Percentiles rank a stretch among this genome's conserved stretches.
Conservation (phyloP, 2,329 filamentous ascomycete genomes). For the Hansfordia pulvinata region DNA sequence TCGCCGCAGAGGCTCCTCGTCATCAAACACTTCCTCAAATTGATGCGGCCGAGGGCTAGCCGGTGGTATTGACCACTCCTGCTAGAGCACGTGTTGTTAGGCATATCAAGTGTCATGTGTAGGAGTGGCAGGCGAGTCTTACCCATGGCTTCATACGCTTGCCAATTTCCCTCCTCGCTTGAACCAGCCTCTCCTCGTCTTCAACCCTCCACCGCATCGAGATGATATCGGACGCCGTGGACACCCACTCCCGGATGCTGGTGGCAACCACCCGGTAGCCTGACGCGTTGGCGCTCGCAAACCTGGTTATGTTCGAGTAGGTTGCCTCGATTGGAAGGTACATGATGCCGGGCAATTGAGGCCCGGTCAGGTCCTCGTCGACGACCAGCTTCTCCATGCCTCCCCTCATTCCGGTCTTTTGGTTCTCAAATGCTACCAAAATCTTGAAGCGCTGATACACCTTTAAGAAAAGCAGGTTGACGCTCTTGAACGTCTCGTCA, state of each 20-base stretch:
- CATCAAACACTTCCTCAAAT: too few relatives aligned
- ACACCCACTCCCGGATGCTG: constrained; percentile 35
- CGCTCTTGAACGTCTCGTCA: constrained; percentile 61
- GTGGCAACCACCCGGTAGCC: constrained; percentile 44
- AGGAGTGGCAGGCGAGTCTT: too few relatives aligned
- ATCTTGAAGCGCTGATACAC: constrained; percentile 59
- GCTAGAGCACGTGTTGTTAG: too few relatives aligned
- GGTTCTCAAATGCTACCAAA: constrained; percentile 65
- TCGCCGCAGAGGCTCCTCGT: too few relatives aligned
- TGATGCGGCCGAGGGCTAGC: too few relatives aligned
- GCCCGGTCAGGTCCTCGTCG: constrained; percentile 55
- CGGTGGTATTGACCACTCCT: too few relatives aligned
- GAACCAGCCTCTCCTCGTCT: constrained; percentile 32
- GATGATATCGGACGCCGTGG: constrained; percentile 40
- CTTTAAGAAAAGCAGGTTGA: constrained; percentile 60
- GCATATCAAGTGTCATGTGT: too few relatives aligned
- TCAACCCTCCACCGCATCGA: constrained; percentile 46
- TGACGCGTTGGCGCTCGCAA: constrained; percentile 42
- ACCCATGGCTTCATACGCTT: constrained; percentile 29
- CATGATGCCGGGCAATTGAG: constrained; percentile 53
- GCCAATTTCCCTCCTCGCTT: constrained; percentile 27
- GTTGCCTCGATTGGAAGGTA: constrained; percentile 46
- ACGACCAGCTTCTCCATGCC: constrained; percentile 52
- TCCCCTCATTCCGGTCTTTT: constrained; percentile 56
- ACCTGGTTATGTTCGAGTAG: constrained; percentile 26